Conservation (phyloP, 1,139 yeast species). For the Yamadazyma conglobata region DNA sequence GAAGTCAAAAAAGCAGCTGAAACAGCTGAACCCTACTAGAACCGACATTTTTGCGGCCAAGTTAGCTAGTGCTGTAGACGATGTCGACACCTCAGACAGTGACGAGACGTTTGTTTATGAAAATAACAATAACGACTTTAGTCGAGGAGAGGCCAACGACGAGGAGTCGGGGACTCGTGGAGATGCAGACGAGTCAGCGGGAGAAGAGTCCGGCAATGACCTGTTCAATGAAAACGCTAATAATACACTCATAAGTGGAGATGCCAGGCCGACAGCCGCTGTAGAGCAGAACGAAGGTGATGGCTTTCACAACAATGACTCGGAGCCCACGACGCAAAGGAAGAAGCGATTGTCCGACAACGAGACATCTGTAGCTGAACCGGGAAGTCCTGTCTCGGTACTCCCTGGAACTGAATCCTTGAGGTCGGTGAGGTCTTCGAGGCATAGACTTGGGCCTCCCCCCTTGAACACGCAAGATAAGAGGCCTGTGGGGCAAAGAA, state of each 20-base stretch:
- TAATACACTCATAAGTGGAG: background rate
- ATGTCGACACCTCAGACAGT: conserved; percentile 78
- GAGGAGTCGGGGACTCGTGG: background rate
- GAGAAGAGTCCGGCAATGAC: background rate
- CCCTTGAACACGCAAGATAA: too few species aligned
- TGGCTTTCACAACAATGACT: too few species aligned
- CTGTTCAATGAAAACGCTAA: background rate
- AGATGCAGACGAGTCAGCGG: background rate
- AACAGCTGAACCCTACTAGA: conserved; percentile 47
- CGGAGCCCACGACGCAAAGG: too few species aligned
- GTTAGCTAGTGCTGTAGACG: conserved; percentile 91
- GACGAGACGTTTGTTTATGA: conserved; percentile 96
- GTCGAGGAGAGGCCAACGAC: conserved; percentile 2
- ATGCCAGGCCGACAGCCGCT: background rate
- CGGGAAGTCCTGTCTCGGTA: too few species aligned
- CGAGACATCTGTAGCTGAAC: too few species aligned
- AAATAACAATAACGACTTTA: conserved; percentile 24
- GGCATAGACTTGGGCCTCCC: too few species aligned
- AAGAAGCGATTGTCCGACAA: too few species aligned
- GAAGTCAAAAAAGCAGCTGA: conserved; percentile 21
- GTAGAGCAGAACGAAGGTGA: too few species aligned
- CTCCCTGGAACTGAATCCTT: too few species aligned
- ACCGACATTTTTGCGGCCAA: conserved; percentile 95
- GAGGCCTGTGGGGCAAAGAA: conserved; percentile 13
- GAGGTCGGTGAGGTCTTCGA: too few species aligned